Evolutionary conservation across 2,329 filamentous ascomycete genomes (phyloP), one percentile per base, ranked within the genome.

Genomic region (Apiospora sp.): DNA sequence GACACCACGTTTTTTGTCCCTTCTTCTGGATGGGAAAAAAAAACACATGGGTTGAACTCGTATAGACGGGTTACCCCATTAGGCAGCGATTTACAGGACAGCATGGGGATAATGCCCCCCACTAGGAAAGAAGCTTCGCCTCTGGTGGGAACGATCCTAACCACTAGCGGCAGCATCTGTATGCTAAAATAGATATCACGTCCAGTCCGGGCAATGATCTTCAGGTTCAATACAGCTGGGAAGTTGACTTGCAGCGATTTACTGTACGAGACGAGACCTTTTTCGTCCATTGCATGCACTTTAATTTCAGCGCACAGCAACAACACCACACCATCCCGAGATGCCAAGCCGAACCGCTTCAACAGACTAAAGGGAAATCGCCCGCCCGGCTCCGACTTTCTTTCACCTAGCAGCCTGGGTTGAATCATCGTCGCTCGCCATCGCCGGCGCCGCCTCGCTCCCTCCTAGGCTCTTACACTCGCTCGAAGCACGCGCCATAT

Each of bases 111-210:
- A 24, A 30, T 30, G 14, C 30, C 34, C 30, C 30, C 27, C 34
- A 22, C 58, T 41, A 64, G 41, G 41, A 54, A 24, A 64, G 58
- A 64, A 64, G 58, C 58, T 64, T 64, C 58, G 58, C 58, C 58
- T 22, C 58, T 22, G 8, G 6, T 64, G 34, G 34, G 34, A 64
- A 41, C 49, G n/a, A 51, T 51, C 49, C 49, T 51, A 13, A 3
- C 49, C 46, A 49, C 54, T 61, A 61, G 54, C 34, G 54, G 54
- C 54, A 34, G 19, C 54, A 19, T 19, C 27, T 22, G 7, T 3
- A 10, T 64, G 30, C 58, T 22, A 64, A 64, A 64, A 64, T 41
- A 41, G 41, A 64, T 64, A n/a, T 41, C 34, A 41, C 30, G 34
- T 24, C 34, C 58, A 8, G 19, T 41, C 58, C 19, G 41, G 58